These are phyloP conservation scores for Kwoniella mangroviensis DNA, from an alignment of 768 basidiomycete species.

Conservation along the genomic window DNA sequence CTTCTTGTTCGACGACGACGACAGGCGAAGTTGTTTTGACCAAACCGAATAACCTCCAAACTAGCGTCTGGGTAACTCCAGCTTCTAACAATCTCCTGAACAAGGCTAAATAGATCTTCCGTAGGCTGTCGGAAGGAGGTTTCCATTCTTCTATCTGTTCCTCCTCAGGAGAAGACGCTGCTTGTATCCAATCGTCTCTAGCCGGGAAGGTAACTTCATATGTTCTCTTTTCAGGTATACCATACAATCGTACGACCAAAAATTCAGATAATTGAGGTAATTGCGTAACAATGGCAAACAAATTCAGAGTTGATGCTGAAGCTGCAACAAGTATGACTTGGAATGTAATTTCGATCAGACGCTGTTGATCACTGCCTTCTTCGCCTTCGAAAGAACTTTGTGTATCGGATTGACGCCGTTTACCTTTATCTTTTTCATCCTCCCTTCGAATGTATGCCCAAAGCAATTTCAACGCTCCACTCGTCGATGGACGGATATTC, in stretches of 20 bases:
- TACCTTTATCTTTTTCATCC: conserved; percentile 33
- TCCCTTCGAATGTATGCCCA: conserved; percentile 39
- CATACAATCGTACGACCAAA: conserved; percentile 32
- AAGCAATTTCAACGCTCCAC: conserved; percentile 26
- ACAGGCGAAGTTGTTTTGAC: conserved; percentile 23
- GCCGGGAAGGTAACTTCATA: conserved; percentile 47
- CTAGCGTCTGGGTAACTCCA: conserved; percentile 42
- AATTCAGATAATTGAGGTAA: conserved; percentile 38
- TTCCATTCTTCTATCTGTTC: conserved; percentile 29
- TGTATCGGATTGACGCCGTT: conserved; percentile 26
- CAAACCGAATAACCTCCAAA: conserved; percentile 47
- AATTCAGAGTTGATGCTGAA: conserved; percentile 36
- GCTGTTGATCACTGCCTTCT: conserved; percentile 1
- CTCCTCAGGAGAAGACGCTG: conserved; percentile 9
- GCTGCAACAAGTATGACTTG: conserved; percentile 28
- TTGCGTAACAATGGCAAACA: conserved; percentile 27
- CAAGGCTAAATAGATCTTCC: conserved; percentile 39
- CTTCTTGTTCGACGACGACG: conserved; percentile 3
- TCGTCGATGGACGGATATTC: conserved; percentile 6
- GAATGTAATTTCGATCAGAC: conserved; percentile 29
- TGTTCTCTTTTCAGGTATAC: conserved; percentile 24
- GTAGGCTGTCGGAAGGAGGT: conserved; percentile 26
- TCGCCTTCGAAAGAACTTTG: conserved; percentile 18
- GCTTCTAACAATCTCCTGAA: conserved; percentile 46
- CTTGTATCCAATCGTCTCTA: conserved; percentile 31